Evolutionary conservation across 73 alveolate genomes (phyloP).

Genomic region (Uronychia setigera): DNA sequence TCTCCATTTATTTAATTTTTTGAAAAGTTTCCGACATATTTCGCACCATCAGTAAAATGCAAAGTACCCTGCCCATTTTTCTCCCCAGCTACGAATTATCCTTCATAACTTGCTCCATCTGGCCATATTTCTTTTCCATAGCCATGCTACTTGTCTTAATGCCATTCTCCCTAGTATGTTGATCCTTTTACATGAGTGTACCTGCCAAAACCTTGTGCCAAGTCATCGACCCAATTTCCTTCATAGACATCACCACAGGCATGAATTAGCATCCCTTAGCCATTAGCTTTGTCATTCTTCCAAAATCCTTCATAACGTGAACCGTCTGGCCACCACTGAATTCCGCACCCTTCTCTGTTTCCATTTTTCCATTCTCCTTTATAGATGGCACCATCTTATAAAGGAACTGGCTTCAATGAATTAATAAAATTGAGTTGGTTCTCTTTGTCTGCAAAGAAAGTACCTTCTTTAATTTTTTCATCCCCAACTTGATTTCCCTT

Average conservation of each 20-base stretch:
- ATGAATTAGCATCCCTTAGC: constrained; percentile 12
- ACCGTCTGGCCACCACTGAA: neutral
- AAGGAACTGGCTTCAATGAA: too few species aligned
- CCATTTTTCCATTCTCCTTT: constrained; percentile 63
- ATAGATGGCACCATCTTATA: constrained; percentile 38
- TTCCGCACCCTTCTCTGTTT: constrained; percentile 48
- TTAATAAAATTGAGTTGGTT: too few species aligned
- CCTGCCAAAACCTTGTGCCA: constrained; percentile 54
- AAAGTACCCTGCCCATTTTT: constrained; percentile 74
- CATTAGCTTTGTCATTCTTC: neutral
- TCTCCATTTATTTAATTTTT: neutral
- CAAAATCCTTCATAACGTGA: constrained; percentile 41
- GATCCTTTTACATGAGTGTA: constrained; percentile 20
- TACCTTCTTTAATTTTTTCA: too few species aligned
- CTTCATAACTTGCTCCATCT: constrained; percentile 73
- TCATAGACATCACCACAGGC: constrained; percentile 46
- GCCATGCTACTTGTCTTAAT: constrained; percentile 19
- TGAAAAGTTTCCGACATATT: constrained; percentile 48
- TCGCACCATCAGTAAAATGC: constrained; percentile 51
- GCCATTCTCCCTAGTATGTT: constrained; percentile 37
- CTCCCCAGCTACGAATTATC: constrained; percentile 55
- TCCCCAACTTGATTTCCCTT: too few species aligned
- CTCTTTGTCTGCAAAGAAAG: too few species aligned
- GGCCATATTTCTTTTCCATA: constrained; percentile 55
- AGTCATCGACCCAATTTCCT: constrained; percentile 52